phyloP scores from a whole-genome alignment of 306 rosid genomes.

The Sindora glabra region DNA sequence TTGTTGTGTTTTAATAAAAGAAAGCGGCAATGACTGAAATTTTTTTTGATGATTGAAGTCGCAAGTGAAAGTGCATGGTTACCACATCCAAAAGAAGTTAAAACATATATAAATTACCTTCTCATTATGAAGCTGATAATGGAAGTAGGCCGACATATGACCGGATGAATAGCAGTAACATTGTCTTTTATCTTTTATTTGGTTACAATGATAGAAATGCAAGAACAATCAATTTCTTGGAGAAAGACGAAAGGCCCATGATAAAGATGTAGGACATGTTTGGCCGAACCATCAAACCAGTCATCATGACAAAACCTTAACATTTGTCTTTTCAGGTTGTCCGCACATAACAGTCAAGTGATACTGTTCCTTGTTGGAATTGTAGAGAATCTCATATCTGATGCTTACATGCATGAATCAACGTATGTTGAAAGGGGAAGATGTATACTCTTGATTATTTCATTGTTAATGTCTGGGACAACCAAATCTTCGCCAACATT shows the following conservation, averaged over 20 bases:
- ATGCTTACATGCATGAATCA: slow-evolving; percentile 24
- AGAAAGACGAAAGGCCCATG: slow-evolving; percentile 41
- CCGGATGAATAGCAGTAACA: slow-evolving; percentile 30
- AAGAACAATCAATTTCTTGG: slow-evolving; percentile 39
- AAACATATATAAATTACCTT: no score
- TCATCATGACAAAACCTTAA: slow-evolving; percentile 93
- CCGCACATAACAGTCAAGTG: slow-evolving; percentile 47
- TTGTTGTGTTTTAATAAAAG: no score
- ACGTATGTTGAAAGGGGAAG: neutral
- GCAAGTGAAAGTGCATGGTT: no score
- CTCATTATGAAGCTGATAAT: no score
- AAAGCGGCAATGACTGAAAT: no score
- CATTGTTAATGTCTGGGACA: slow-evolving; percentile 21
- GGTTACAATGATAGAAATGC: slow-evolving; percentile 42
- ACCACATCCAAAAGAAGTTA: no score
- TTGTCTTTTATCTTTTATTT: slow-evolving; percentile 50
- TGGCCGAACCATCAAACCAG: slow-evolving; percentile 52
- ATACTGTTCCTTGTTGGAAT: slow-evolving; percentile 37
- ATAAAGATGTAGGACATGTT: slow-evolving; percentile 75
- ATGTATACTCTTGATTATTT: slow-evolving; percentile 17
- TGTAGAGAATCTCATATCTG: slow-evolving; percentile 20
- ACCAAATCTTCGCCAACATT: slow-evolving; percentile 32
- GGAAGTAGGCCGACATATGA: slow-evolving; percentile 52
- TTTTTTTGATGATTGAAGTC: no score
- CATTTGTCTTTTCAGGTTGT: slow-evolving; percentile 91